Base-by-base conservation (phyloP, 1,139 yeast genomes). In the Taiozyma sp. region DNA sequence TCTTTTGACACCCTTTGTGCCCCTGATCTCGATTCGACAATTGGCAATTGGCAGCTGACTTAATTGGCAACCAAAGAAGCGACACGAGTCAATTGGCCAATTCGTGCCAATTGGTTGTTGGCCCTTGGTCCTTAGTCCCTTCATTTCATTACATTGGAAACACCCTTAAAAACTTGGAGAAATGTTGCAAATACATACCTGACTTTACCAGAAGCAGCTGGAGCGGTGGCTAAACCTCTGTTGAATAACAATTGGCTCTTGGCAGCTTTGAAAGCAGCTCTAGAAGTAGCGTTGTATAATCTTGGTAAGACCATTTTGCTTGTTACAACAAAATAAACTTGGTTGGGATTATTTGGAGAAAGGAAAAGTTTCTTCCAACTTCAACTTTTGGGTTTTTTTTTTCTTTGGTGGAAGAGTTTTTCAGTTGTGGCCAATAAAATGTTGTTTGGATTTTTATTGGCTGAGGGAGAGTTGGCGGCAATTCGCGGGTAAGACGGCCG, bases 181-280 rank as follows among this genome's bases (percentile, higher is more conserved):
- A n/a, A 6, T 9, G 22, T 35, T 8, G 21, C 14, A 37, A 37
- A 21, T 37, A 85, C 95, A 72, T 84, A 86, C 95, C 90, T 88
- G 70, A 90, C 90, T 74, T 88, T 84, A 81, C 97, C 97, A 70
- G 76, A 74, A 63, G 83, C 76, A 67, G 88, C 82, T 62, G 91
- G 87, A 71, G 91, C 89, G 67, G 96, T 79, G 66, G 97, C 97
- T 76, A 87, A 76, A 71, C 88, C 82, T 78, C 96, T 88, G 73
- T 81, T 75, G 69, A 79, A 70, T 58, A 73, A 68, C 66, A 67
- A 64, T 77, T 84, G 84, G 72, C 90, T 88, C 81, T 83, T 86
- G 68, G 93, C 95, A 68, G 93, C 93, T 75, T 83, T 83, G 76
- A 85, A 81, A 69, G 96, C 96, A 73, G 87, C 80, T 79, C 91